Evolutionary conservation across 2,329 filamentous ascomycete species (phyloP), one percentile per base, ranked within the genome.

Genomic region (Penicillium sp.): DNA sequence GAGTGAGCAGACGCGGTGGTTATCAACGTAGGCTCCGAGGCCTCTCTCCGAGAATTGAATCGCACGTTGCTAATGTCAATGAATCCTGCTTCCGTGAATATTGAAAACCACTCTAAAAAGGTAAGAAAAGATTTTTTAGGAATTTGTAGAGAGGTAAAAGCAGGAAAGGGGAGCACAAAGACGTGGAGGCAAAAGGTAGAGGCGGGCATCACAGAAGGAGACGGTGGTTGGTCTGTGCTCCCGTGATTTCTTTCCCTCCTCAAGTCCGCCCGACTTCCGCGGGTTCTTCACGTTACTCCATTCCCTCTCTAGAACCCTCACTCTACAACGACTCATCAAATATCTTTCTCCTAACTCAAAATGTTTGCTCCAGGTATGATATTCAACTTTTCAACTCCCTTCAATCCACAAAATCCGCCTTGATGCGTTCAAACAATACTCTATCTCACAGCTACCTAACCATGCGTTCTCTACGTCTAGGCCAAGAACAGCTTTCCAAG

Each of bases 401-500:
- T 1, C 22, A 28, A 22, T 8, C 13, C 16, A 10, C 35, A 30
- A 14, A 8, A n/a, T 38, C 19, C 30, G 22, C 4, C n/a, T 26
- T 28, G 11, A 55, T 61, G 19, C 25, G 42, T 25, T 35, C 28
- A 35, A 8, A 11, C 7, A 19, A 19, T 3, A 26, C 48, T 22
- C 16, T 8, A 14, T 22, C 7, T 4, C 35, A 16, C 25, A 10
- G 7, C 7, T 16, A 25, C 6, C 52, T 37, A 55, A 46, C 30
- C 42, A 37, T 26, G 19, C 40, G 19, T 45, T 33, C 28, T 55
- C 11, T 8, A 37, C 30, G 14, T 38, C 42, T 57, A 79, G 78
- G 75, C 60, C 75, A 76, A 55, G 77, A 81, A 74, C 78, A 79
- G 70, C 70, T 78, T 67, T 81, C 79, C 59, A 76, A 79, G 70